Evolutionary conservation across 1,284 basidiomycete genomes (phyloP).

Genomic region (Cutaneotrichosporon cavernicola): DNA sequence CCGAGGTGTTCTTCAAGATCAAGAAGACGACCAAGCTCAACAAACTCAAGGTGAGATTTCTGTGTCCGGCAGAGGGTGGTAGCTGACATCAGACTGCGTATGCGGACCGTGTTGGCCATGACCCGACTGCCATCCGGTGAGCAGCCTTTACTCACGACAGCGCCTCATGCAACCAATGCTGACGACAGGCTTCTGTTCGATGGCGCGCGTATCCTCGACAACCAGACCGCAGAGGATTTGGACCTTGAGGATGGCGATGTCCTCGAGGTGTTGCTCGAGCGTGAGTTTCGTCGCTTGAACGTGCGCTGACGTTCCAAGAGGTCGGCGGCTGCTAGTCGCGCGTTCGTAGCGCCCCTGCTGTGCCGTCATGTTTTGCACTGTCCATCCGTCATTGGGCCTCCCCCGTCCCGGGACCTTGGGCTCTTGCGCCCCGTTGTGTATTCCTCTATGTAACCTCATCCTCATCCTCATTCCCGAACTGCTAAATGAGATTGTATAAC

Average conservation of each 20-base stretch:
- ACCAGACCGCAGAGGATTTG: conserved; percentile 76
- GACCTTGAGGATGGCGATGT: conserved; percentile 82
- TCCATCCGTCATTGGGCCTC: not conserved
- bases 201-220: conserved; percentile 74
- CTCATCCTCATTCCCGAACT: not conserved
- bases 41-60: conserved; percentile 63
- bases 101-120: conserved; percentile 89
- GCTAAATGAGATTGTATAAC: conserved; percentile 8
- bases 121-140: conserved; percentile 78
- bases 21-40: conserved; percentile 89
- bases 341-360: not conserved
- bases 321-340: conserved; percentile 31
- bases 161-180: not conserved
- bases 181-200: conserved; percentile 78
- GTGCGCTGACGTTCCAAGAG: conserved; percentile 27
- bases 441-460: conserved; percentile 7
- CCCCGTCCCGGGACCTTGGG: not conserved
- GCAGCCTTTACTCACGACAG: conserved; percentile 38
- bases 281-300: conserved; percentile 59
- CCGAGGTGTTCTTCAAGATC: conserved; percentile 98
- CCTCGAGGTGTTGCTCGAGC: conserved; percentile 89
- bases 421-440: conserved; percentile 5
- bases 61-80: not conserved
- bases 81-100: conserved; percentile 69
- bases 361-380: not conserved